Conservation (phyloP, 2,329 filamentous ascomycete genomes). For the Tolypocladium inflatum region DNA sequence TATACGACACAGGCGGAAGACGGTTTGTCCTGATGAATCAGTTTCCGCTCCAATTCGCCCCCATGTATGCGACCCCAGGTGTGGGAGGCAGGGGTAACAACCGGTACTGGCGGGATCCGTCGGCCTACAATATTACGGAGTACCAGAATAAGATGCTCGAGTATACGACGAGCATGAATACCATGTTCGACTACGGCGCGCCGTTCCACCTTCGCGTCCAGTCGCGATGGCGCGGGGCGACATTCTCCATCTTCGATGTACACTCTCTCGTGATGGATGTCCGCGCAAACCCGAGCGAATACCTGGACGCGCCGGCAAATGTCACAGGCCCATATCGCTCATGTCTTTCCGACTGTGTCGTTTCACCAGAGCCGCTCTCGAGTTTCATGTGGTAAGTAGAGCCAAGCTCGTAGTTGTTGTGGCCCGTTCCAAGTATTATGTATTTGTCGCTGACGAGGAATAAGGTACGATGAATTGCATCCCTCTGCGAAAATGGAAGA, state of each 20-base stretch:
- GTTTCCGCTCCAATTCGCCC: conserved; percentile 56
- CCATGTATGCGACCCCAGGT: conserved; percentile 43
- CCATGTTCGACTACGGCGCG: conserved; percentile 37
- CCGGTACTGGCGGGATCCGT: conserved; percentile 37
- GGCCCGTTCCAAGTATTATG: not conserved
- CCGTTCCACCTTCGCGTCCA: conserved; percentile 33
- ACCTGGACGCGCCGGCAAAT: conserved; percentile 55
- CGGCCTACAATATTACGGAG: conserved; percentile 35
- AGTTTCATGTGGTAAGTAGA: conserved; percentile 55
- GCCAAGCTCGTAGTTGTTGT: too few species aligned
- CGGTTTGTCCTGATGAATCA: conserved; percentile 66
- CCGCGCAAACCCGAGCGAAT: conserved; percentile 46
- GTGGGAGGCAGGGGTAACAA: conserved; percentile 2
- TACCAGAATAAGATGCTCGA: conserved; percentile 32
- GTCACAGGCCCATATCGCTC: conserved; percentile 47
- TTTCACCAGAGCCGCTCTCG: conserved; percentile 34
- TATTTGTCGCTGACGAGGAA: not conserved
- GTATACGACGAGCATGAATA: conserved; percentile 41
- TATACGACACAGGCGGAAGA: conserved; percentile 58
- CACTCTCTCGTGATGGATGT: conserved; percentile 58
- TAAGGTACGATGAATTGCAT: conserved; percentile 57
- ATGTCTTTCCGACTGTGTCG: conserved; percentile 35
- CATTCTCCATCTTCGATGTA: conserved; percentile 58
- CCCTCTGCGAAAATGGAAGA: conserved; percentile 51
- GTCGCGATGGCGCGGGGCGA: conserved; percentile 45